Base-by-base conservation (phyloP, 805 yeast species). In the Wickerhamomyces xylosicus region DNA sequence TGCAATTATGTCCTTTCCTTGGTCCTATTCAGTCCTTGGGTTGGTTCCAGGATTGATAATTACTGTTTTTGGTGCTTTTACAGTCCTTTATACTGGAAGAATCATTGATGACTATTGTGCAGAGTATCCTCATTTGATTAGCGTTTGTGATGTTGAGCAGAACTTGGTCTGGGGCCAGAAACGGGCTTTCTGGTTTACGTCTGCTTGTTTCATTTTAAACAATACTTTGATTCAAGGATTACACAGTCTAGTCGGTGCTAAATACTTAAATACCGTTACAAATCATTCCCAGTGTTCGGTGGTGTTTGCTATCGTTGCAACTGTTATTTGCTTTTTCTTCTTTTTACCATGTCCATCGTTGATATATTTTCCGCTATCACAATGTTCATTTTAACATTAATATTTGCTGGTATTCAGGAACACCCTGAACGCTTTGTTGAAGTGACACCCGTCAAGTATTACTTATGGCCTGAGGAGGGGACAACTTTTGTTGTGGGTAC, bases 1-100 rank as follows among this genome's bases (percentile, higher is more conserved):
- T 43, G 81, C 81, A 13, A 72, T 74, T 42, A 66, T 75, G 75
- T 71, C 78, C n/a, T 75, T 75, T 52, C 82, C 82, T 0, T 73
- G 79, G 79, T 71, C 78, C 10, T 75, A 71, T 47, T 72, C 79
- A 3, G 74, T 74, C 3, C 56, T 75, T 16, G 82, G 82, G 0
- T 54, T 75, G 8, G 69, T 74, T 2, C 78, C 79, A 2, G 82
- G 81, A 1, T 57, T 75, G 20, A 69, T 75, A 21, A 49, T 74
- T 36, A 75, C 80, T 0, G 64, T 65, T 1, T 68, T 69, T 38
- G 74, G 74, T 4, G 64, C 79, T 2, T 43, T 64, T 18, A 65
- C 72, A 5, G 74, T 70, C 19, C 57, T 71, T 22, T 75, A 75
- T 56, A 75, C 82, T 1, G 78, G 79, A 2, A 54, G 66, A n/a